These are phyloP conservation scores for Russula sp. DNA, from an alignment of 768 basidiomycete genomes.

Conservation along the genomic window DNA sequence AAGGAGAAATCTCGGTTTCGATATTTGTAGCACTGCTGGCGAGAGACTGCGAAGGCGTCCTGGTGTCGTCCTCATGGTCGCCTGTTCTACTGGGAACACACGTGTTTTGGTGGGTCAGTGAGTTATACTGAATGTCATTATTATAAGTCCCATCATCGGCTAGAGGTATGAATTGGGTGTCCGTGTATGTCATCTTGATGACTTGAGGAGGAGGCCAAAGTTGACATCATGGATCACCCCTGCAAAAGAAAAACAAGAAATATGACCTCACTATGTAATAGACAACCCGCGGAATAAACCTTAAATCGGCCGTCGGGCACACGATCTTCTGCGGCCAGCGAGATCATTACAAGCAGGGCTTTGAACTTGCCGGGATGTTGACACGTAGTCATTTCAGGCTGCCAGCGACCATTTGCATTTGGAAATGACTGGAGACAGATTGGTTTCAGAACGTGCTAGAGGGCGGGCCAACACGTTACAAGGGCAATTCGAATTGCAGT, in stretches of 20 bases:
- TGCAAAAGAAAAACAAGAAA: not conserved
- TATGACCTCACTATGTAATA: not conserved
- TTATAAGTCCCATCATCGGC: not conserved
- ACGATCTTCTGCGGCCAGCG: not conserved
- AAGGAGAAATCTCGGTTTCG: not conserved
- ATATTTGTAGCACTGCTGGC: not conserved
- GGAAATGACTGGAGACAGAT: not conserved
- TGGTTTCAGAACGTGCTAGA: not conserved
- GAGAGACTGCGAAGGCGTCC: not conserved
- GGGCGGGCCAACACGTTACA: not conserved
- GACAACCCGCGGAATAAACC: too few species aligned
- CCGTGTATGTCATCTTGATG: not conserved
- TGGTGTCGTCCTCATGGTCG: too few species aligned
- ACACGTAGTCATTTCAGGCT: not conserved
- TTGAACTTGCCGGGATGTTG: not conserved
- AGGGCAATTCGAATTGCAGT: not conserved
- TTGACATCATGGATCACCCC: not conserved
- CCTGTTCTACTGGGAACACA: not conserved
- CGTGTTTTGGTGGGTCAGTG: not conserved
- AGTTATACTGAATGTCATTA: not conserved
- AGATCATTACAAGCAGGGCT: not conserved
- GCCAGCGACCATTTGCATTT: not conserved
- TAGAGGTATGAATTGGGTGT: not conserved
- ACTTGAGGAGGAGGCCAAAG: not conserved
- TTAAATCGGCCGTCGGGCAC: not conserved